Percentiles rank a stretch among this genome's conserved stretches.
Evolutionary conservation across 2,329 filamentous ascomycete species (phyloP).

Genomic region (Penicillium psychrosexuale): DNA sequence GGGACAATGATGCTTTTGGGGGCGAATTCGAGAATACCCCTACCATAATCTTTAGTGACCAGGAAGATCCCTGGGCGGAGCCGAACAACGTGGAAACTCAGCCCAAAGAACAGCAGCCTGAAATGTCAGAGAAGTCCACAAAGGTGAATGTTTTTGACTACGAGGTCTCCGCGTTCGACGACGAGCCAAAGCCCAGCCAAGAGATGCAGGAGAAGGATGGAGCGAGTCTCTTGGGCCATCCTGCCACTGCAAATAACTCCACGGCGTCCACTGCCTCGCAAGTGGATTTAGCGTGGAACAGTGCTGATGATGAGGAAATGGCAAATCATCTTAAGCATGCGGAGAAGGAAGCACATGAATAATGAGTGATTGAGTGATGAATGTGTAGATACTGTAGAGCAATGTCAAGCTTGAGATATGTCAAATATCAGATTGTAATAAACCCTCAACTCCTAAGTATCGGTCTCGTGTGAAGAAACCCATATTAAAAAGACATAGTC

Average conservation of each 20-base stretch:
- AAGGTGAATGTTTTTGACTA: slow-evolving; percentile 41
- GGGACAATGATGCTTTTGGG: slow-evolving; percentile 47
- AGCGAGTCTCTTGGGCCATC: slow-evolving; percentile 20
- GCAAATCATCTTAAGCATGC: slow-evolving; percentile 14
- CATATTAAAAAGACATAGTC: no score
- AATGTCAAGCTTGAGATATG: not conserved
- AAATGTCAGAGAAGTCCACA: slow-evolving; percentile 5
- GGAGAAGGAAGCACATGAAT: slow-evolving; percentile 12
- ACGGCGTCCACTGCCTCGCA: slow-evolving; percentile 8
- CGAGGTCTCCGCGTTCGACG: slow-evolving; percentile 38
- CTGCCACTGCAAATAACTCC: slow-evolving; percentile 8
- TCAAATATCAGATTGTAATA: not conserved
- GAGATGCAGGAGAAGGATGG: slow-evolving; percentile 42
- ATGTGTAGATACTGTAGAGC: slow-evolving; percentile 2
- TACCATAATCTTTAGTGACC: slow-evolving; percentile 7
- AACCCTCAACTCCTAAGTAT: not conserved
- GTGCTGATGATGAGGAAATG: slow-evolving; percentile 11
- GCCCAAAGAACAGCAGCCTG: not conserved
- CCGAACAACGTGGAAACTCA: not conserved
- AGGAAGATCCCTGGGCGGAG: slow-evolving; percentile 4
- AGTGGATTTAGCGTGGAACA: slow-evolving; percentile 9
- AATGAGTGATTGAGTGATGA: slow-evolving; percentile 20
- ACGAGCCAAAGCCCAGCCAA: slow-evolving; percentile 26
- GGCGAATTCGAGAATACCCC: slow-evolving; percentile 31
- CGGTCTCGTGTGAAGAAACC: not conserved